Evolutionary conservation across 2,329 filamentous ascomycete genomes (phyloP).

Genomic region (Westerdykella sp.): DNA sequence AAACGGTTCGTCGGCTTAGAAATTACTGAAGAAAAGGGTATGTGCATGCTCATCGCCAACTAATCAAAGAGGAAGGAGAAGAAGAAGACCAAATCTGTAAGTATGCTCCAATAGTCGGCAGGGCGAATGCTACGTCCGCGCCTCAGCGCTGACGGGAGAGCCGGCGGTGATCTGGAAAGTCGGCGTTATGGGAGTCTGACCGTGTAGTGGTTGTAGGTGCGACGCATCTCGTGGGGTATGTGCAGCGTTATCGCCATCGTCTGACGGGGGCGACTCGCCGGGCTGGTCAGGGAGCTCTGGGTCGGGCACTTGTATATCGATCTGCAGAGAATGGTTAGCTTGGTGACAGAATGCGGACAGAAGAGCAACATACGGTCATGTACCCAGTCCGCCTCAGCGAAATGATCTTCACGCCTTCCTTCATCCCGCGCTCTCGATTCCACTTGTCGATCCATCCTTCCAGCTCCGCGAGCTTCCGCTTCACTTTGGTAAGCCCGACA

Average conservation of each 20-base stretch:
- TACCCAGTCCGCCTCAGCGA: constrained; percentile 78
- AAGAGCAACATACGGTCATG: constrained; percentile 59
- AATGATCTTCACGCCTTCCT: constrained; percentile 65
- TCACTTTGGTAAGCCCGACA: constrained; percentile 68
- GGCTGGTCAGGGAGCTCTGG: constrained; percentile 51
- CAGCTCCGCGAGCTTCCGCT: constrained; percentile 61
- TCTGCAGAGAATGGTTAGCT: constrained; percentile 39
- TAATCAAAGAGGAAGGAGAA: too few relatives aligned
- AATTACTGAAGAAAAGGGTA: too few relatives aligned
- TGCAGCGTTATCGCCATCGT: too few relatives aligned
- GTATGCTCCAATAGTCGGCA: constrained; percentile 48
- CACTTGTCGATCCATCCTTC: constrained; percentile 81
- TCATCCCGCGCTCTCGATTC: constrained; percentile 62
- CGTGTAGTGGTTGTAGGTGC: constrained; percentile 3
- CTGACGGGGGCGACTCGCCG: too few relatives aligned
- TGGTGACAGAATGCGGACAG: background rate
- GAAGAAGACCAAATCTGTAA: constrained; percentile 22
- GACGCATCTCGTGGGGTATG: constrained; percentile 21
- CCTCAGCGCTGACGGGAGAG: constrained; percentile 24
- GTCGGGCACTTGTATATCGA: constrained; percentile 76
- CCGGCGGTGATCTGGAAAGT: constrained; percentile 25
- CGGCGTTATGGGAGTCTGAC: constrained; percentile 21
- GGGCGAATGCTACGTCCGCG: constrained; percentile 51
- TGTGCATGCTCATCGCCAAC: too few relatives aligned
- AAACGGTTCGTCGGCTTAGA: too few relatives aligned